A percentile compares a stretch with the other conserved stretches of the same genome.
These are phyloP conservation scores for Cystobasidium ongulense DNA, from an alignment of 768 basidiomycete genomes.

Conservation along the genomic window DNA sequence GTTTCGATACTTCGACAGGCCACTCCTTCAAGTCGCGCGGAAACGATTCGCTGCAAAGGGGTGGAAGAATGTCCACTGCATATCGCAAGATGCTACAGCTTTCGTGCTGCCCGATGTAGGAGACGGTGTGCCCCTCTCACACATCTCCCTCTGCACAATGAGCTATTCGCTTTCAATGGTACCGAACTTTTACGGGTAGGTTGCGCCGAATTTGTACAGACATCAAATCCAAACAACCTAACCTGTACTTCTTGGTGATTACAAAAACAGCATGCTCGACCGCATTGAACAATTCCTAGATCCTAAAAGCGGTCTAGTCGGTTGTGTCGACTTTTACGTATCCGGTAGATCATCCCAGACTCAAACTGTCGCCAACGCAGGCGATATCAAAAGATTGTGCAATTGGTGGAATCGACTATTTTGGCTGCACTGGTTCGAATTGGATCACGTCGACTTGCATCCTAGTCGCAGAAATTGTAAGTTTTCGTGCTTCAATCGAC, in stretches of 20 bases:
- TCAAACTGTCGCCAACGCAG: slow-evolving; percentile 24
- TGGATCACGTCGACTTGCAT: slow-evolving; percentile 48
- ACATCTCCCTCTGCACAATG: slow-evolving; percentile 50
- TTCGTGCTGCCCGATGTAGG: slow-evolving; percentile 54
- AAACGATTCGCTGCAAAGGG: slow-evolving; percentile 59
- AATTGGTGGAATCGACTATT: slow-evolving; percentile 65
- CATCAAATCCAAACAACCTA: too few relatives aligned
- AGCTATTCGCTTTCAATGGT: slow-evolving; percentile 49
- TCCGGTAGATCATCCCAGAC: slow-evolving; percentile 49
- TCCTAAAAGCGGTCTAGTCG: slow-evolving; percentile 55
- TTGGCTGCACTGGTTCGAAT: slow-evolving; percentile 62
- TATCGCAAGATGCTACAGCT: slow-evolving; percentile 63
- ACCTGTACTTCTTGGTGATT: too few relatives aligned
- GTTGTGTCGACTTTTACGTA: slow-evolving; percentile 69
- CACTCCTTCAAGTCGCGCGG: slow-evolving; percentile 63
- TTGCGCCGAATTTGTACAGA: background rate
- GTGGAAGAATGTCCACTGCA: slow-evolving; percentile 64
- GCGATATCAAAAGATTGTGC: slow-evolving; percentile 50
- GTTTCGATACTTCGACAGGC: slow-evolving; percentile 1
- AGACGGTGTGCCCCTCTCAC: slow-evolving; percentile 47
- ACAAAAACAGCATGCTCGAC: slow-evolving; percentile 58
- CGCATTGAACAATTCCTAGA: slow-evolving; percentile 60
- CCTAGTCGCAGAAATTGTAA: background rate
- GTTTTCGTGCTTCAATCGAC: background rate
- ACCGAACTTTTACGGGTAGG: slow-evolving; percentile 34